Evolutionary conservation across 768 basidiomycete species (phyloP).

Genomic region (Dacryopinax primogenitus): DNA sequence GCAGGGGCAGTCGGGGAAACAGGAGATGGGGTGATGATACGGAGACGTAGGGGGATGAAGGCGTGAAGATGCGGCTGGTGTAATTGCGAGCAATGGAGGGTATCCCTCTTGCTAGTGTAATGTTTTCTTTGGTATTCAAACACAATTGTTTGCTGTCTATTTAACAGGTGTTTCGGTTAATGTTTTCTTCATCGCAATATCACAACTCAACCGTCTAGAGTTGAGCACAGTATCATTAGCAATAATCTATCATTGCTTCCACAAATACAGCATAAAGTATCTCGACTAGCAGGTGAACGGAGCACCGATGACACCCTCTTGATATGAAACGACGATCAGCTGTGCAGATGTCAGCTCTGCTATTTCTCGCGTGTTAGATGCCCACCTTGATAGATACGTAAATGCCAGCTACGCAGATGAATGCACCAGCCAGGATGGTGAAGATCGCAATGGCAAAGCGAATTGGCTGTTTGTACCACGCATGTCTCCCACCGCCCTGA

Average conservation of each 20-base stretch:
- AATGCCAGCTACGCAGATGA: constrained; percentile 42
- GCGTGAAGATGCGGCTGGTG: too few relatives aligned
- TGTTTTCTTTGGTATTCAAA: not conserved
- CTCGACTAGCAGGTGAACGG: constrained; percentile 34
- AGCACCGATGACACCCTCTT: constrained; percentile 32
- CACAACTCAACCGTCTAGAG: not conserved
- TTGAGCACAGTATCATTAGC: not conserved
- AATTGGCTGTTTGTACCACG: constrained; percentile 26
- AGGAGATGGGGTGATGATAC: not conserved
- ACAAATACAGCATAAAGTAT: not conserved
- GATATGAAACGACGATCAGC: constrained; percentile 35
- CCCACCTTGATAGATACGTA: constrained; percentile 41
- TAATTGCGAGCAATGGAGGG: too few relatives aligned
- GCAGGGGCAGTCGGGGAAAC: not conserved
- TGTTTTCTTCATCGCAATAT: not conserved
- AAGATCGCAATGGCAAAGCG: constrained; percentile 31
- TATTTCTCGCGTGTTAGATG: too few relatives aligned
- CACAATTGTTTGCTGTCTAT: not conserved
- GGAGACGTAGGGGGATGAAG: not conserved
- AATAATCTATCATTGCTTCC: not conserved
- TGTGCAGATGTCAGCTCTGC: not conserved
- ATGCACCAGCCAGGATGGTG: constrained; percentile 38
- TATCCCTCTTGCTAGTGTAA: not conserved
- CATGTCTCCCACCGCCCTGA: constrained; percentile 29
- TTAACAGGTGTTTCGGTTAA: not conserved